Evolutionary conservation across 257 asterid species (phyloP), one percentile per base, ranked within the genome.

Genomic region (Asclepias syriaca): DNA sequence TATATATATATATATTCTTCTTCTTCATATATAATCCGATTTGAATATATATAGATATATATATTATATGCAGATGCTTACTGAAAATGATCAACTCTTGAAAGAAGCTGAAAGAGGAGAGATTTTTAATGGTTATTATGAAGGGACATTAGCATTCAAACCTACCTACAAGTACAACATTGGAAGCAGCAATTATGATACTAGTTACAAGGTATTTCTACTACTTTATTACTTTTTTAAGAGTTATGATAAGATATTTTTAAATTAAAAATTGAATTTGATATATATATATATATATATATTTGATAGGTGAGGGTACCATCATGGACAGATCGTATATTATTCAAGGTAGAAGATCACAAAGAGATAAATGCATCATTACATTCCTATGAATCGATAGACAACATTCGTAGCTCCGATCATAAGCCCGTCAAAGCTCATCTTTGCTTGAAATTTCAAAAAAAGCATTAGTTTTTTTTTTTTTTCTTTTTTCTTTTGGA

Each of bases 71-170:
- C 64, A 89, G 90, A 70, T 81, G 74, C 77, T 89, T 2, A 80
- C 84, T 0, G 64, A 77, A 40, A 86, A 81, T 54, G 96, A 89
- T 72, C 96, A 89, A 68, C 90, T 89, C 0, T 46, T 86, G 70
- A 92, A 86, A 81, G 94, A 89, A 74, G 96, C 94, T 0, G 92
- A 89, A 77, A 80, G 88, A 78, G 94, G 96, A 51, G 84, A 86
- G 45, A 74, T 87, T 48, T 89, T 89, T 81, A 84, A 77, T 69
- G 96, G 94, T 21, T 89, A 81, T 43, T 79, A 74, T 12, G 96
- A 89, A 70, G 96, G 96, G 53, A 84, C 90, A 37, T 73, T 86
- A 65, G 72, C 85, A 46, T 89, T 87, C 81, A 87, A 87, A 73
- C 96, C 94, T 66, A 86, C 94, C 2, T 89, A 87, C 40, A 89